These are phyloP conservation scores for Volvox carteri DNA, from an alignment of 163 green algal species.

Conservation along the genomic window DNA sequence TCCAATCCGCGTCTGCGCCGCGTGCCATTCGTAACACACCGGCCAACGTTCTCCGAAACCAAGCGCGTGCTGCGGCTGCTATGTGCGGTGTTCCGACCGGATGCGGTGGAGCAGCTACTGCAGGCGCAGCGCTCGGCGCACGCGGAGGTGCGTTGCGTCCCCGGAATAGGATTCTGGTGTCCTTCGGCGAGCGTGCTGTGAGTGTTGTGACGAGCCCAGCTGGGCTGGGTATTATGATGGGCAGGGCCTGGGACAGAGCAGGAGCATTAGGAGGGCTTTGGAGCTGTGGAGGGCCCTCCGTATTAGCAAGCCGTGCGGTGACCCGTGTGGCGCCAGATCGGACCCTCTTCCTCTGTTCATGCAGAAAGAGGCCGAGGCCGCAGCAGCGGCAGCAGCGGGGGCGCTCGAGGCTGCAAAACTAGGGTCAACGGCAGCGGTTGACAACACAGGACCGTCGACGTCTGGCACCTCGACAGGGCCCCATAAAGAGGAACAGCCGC, in stretches of 20 bases:
- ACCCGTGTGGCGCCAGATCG: no score
- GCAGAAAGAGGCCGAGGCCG: background rate
- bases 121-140: constrained; percentile 14
- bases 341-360: no score
- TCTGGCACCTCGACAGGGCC: no score
- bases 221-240: no score
- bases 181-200: no score
- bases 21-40: constrained; percentile 90
- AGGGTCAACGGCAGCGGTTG: background rate
- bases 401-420: constrained; percentile 10
- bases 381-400: constrained; percentile 19
- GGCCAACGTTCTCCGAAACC: constrained; percentile 91
- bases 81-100: constrained; percentile 73
- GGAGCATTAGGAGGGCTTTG: no score
- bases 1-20: constrained; percentile 80
- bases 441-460: background rate
- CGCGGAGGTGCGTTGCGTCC: constrained; percentile 10
- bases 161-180: no score
- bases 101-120: constrained; percentile 42
- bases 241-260: no score
- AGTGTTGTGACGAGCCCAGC: no score
- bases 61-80: constrained; percentile 83
- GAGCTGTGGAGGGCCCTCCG: no score
- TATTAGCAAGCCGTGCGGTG: no score
- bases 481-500: constrained; percentile 16